Conservation (phyloP, 2,329 filamentous ascomycete genomes). For the Aspergillus tanneri region DNA sequence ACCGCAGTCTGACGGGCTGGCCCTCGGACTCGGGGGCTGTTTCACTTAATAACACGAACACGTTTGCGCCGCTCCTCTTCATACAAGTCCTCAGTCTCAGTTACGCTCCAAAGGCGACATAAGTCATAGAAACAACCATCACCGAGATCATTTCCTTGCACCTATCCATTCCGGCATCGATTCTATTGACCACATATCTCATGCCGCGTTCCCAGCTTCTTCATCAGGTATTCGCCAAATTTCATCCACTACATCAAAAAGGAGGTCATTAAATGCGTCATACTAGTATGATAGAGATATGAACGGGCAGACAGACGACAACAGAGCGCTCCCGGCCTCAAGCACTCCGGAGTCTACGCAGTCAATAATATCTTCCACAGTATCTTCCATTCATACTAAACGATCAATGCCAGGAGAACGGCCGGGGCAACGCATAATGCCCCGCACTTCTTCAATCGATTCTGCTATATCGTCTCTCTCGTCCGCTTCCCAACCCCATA, state of each 20-base stretch:
- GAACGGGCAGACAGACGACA: slow-evolving; percentile 21
- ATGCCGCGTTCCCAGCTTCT: slow-evolving; percentile 33
- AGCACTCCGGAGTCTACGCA: slow-evolving; percentile 28
- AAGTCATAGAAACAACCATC: slow-evolving; percentile 29
- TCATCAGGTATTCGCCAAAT: slow-evolving; percentile 24
- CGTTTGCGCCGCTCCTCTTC: slow-evolving; percentile 29
- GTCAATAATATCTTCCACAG: slow-evolving; percentile 32
- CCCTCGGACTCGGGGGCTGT: slow-evolving; percentile 20
- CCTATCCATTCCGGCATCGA: slow-evolving; percentile 24
- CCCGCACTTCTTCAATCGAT: slow-evolving; percentile 85
- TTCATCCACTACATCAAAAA: slow-evolving; percentile 18
- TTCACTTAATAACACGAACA: too few relatives aligned
- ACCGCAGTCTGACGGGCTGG: slow-evolving; percentile 30
- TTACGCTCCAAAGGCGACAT: slow-evolving; percentile 22
- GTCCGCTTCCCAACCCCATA: slow-evolving; percentile 57
- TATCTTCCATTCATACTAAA: slow-evolving; percentile 30
- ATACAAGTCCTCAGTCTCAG: slow-evolving; percentile 28
- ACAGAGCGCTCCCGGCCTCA: slow-evolving; percentile 28
- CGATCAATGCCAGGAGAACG: slow-evolving; percentile 32
- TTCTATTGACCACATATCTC: slow-evolving; percentile 25
- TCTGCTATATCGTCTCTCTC: slow-evolving; percentile 83
- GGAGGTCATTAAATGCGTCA: slow-evolving; percentile 11
- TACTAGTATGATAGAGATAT: slow-evolving; percentile 29
- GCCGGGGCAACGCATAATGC: slow-evolving; percentile 42
- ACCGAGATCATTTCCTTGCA: slow-evolving; percentile 24